Conservation (phyloP, 345 rosid species). For the Lepidium aucheri region DNA sequence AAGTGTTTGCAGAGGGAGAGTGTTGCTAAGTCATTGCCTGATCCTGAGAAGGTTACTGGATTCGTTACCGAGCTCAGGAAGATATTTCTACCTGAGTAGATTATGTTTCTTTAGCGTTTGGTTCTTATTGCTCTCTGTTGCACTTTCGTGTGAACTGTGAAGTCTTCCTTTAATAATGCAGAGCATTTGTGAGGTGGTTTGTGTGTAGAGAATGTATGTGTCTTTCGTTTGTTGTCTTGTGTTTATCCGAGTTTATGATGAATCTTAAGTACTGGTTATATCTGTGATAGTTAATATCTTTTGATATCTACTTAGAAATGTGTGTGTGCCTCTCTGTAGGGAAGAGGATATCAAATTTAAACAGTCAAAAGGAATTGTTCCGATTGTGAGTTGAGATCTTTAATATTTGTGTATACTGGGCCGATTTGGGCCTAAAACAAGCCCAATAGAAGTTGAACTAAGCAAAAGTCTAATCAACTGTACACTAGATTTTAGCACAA, state of each 20-base stretch:
- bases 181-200: not conserved
- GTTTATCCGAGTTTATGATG: not conserved
- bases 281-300: not conserved
- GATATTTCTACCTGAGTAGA: not conserved
- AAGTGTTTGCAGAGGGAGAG: conserved; percentile 26
- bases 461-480: too few species aligned
- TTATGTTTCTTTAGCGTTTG: not conserved
- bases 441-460: too few species aligned
- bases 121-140: not conserved
- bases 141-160: not conserved
- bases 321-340: not conserved
- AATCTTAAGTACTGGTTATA: not conserved
- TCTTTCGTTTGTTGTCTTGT: not conserved
- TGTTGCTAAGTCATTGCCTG: conserved; percentile 25
- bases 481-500: too few species aligned
- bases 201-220: not conserved
- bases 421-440: too few species aligned
- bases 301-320: not conserved
- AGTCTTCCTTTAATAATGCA: not conserved
- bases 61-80: conserved; percentile 8
- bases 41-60: conserved; percentile 14
- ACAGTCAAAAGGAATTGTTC: too few species aligned
- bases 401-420: too few species aligned
- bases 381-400: too few species aligned
- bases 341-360: too few species aligned